A percentile compares a stretch with the other conserved stretches of the same genome.
Evolutionary conservation across 345 rosid species (phyloP).

Genomic region (Leavenworthia alabamica): DNA sequence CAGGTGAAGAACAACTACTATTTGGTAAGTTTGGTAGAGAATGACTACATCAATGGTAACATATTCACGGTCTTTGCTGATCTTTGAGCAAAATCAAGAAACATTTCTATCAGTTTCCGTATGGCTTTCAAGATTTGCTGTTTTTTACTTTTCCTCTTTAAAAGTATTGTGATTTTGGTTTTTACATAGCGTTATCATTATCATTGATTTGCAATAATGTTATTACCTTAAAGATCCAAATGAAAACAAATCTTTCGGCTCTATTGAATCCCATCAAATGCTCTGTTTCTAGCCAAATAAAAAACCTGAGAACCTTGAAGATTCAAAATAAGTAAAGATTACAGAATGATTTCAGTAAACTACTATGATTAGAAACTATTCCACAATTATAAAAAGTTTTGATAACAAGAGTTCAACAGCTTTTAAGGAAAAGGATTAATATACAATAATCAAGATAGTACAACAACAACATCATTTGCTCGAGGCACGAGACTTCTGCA

Average conservation of each 20-base stretch:
- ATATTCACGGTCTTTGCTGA: conserved; percentile 56
- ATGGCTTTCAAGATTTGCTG: conserved; percentile 14
- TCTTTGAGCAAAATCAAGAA: conserved; percentile 33
- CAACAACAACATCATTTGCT: not conserved
- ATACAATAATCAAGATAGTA: not conserved
- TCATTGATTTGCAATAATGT: conserved; percentile 11
- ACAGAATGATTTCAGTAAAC: not conserved
- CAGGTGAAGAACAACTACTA: conserved; percentile 53
- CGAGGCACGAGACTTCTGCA: not conserved
- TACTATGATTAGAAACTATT: not conserved
- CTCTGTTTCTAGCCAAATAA: not conserved
- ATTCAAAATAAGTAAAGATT: not conserved
- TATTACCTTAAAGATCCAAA: conserved; percentile 2
- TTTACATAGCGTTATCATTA: not conserved
- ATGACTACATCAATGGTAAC: conserved; percentile 61
- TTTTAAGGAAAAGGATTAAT: not conserved
- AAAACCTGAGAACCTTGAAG: not conserved
- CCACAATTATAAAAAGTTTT: not conserved
- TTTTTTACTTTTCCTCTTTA: not conserved
- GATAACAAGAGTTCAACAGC: not conserved
- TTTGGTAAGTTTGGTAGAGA: conserved; percentile 86
- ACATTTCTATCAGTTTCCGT: not conserved
- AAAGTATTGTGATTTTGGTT: conserved; percentile 13
- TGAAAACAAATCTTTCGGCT: not conserved
- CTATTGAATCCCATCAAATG: not conserved